phyloP scores from a whole-genome alignment of 768 basidiomycete species.

The Pleurotus citrinopileatus region DNA sequence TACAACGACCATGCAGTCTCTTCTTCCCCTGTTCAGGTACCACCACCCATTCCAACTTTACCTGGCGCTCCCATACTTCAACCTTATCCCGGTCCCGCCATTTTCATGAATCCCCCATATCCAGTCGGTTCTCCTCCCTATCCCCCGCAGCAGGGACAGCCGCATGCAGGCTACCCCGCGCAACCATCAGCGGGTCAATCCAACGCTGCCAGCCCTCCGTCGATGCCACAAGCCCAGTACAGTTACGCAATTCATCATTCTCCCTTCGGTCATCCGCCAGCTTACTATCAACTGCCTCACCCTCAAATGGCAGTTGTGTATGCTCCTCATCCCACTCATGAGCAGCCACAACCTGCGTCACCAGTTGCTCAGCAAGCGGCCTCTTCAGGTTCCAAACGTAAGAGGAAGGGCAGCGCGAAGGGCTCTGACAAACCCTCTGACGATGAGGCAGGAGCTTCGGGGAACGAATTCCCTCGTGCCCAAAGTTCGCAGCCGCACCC shows the following conservation, averaged over 20 bases:
- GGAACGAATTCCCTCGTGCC: slow-evolving; percentile 38
- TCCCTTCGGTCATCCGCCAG: slow-evolving; percentile 1
- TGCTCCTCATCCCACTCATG: not conserved
- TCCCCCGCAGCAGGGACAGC: slow-evolving; percentile 25
- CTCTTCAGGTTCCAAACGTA: slow-evolving; percentile 53
- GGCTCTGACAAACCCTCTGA: slow-evolving; percentile 53
- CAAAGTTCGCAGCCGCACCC: slow-evolving; percentile 24
- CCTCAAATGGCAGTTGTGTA: slow-evolving; percentile 13
- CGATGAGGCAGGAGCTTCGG: slow-evolving; percentile 54
- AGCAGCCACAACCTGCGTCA: slow-evolving; percentile 13
- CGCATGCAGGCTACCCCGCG: slow-evolving; percentile 16
- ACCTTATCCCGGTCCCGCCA: slow-evolving; percentile 53
- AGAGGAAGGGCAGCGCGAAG: slow-evolving; percentile 51
- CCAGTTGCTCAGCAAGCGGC: slow-evolving; percentile 30
- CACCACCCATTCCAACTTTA: slow-evolving; percentile 20
- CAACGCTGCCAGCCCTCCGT: slow-evolving; percentile 3
- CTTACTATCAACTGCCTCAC: slow-evolving; percentile 14
- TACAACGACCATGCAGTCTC: slow-evolving; percentile 14
- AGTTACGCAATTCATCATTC: slow-evolving; percentile 7
- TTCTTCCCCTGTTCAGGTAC: slow-evolving; percentile 9
- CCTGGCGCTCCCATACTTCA: slow-evolving; percentile 41
- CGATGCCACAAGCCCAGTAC: slow-evolving; percentile 1
- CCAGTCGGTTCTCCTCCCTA: slow-evolving; percentile 54
- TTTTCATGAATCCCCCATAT: slow-evolving; percentile 73
- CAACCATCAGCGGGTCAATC: slow-evolving; percentile 21